Base-by-base conservation (phyloP, 139 green algal genomes). In the Picochlorum sp. region DNA sequence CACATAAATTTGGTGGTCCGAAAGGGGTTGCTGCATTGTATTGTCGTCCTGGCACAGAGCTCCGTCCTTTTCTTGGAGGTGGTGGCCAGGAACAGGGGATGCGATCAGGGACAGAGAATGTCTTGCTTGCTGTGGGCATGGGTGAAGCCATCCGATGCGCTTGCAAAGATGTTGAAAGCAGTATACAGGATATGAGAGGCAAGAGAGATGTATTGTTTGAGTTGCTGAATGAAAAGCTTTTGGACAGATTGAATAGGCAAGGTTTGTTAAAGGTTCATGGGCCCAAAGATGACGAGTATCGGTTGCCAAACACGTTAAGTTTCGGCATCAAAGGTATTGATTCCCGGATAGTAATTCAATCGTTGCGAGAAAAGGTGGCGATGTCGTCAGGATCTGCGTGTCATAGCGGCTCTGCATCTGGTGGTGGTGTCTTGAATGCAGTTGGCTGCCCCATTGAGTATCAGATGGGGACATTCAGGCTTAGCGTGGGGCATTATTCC, bases 11-110 rank as follows among this genome's bases (percentile, higher is more conserved):
- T 74, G 88, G 88, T 1, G 88, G 86, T 6, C 84, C 88, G 31
- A 95, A 95, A 68, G 86, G 86, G 2, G 71, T 95, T 20, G 87
- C 81, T 18, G 87, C 85, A 44, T 73, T 95, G 30, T 95, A 82
- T 63, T 64, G 92, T 6, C 67, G 77, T 64, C 30, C 50, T 1
- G 82, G 83, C 13, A 68, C 81, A 10, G 15, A 14, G 5, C 18
- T 24, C 9, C 4, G 66, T 13, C 51, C 90, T 1, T 71, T 87
- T 23, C 65, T 91, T n/a, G 41, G 60, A 41, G 85, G 84, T 0
- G 81, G 82, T 20, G 81, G 20, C 57, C 80, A 73, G 74, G 86
- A 86, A 55, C 20, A 23, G 14, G 81, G 81, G 15, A 69, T 49
- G n/a, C 59, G 81, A 7, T 73, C 71, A 5, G 83, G 83, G 54